These are phyloP conservation scores for Amylocystis lapponica DNA, from an alignment of 768 basidiomycete genomes.

Conservation along the genomic window DNA sequence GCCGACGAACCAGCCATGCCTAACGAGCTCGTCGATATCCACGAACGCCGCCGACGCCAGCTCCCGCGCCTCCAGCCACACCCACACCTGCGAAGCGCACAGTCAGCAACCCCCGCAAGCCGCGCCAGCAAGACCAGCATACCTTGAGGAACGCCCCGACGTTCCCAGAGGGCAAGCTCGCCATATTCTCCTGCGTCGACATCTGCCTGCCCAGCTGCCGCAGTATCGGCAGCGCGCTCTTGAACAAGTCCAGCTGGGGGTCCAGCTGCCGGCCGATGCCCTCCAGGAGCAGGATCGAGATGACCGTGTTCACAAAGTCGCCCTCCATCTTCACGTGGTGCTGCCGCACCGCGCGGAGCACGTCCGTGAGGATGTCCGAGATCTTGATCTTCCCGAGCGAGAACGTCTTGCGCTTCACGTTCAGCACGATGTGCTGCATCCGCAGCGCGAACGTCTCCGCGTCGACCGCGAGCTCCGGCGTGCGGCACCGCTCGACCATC, in stretches of 20 bases:
- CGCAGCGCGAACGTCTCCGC: conserved; percentile 94
- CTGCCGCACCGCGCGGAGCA: conserved; percentile 75
- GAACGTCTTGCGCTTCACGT: conserved; percentile 95
- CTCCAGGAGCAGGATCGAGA: conserved; percentile 88
- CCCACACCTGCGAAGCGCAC: conserved; percentile 60
- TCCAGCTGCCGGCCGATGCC: conserved; percentile 95
- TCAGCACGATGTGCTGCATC: conserved; percentile 93
- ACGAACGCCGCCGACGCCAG: conserved; percentile 74
- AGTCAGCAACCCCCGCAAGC: neutral
- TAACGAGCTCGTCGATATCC: conserved; percentile 81
- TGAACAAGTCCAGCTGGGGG: conserved; percentile 89
- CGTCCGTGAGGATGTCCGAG: conserved; percentile 86
- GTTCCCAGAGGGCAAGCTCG: conserved; percentile 60
- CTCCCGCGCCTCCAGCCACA: conserved; percentile 89
- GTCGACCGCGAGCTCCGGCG: conserved; percentile 86
- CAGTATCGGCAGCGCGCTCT: conserved; percentile 90
- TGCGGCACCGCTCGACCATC: conserved; percentile 92
- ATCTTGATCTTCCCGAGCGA: conserved; percentile 96
- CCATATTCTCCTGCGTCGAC: conserved; percentile 66
- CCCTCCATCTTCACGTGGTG: conserved; percentile 99
- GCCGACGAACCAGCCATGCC: conserved; percentile 75
- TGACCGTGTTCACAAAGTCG: conserved; percentile 97
- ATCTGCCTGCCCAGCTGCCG: conserved; percentile 89
- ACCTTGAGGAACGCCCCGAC: conserved; percentile 89
- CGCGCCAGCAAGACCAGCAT: conserved; percentile 15